Evolutionary conservation across 257 asterid species (phyloP), one percentile per base, ranked within the genome.

Genomic region (Oldenlandia corymbosa): DNA sequence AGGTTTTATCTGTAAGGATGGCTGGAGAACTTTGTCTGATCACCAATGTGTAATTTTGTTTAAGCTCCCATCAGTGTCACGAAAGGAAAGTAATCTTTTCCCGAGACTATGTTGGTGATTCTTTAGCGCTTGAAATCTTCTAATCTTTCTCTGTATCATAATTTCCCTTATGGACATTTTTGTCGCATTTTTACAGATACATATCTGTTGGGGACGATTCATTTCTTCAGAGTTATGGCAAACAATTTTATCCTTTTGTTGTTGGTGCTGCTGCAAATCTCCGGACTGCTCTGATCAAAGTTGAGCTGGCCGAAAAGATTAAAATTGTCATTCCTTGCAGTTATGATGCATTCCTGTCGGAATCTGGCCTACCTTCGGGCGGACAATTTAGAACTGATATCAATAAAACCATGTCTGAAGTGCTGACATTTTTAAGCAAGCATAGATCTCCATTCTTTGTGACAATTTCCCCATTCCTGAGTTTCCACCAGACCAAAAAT

Each of bases 201-300:
- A 74, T 91, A 42, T 87, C 93, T 52, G 84, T 86, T 23, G 97
- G 96, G 53, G 93, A 88, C 31, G 95, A 88, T 70, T 88, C 93
- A 39, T 88, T 88, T 82, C 84, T 82, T 73, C 82, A 74, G 68
- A 81, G 71, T 53, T 84, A 85, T 37, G 86, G 91, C 5, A 80
- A 76, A 32, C 86, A 84, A 64, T 91, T 91, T 81, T 49, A 82
- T 61, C 95, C 95, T 20, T 85, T 82, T 69, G 78, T 81, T 34
- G 83, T 85, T 43, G 91, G 93, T 53, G 95, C 96, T 66, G 95
- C 94, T 47, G 73, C 73, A 68, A 91, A 90, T 76, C 78, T 91
- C 73, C 87, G 79, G 73, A 45, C 68, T n/a, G 93, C 97, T 41
- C 66, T 91, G 66, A 41, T 60, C 71, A 84, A 78, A 76, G 89